Evolutionary conservation across 139 green algal genomes (phyloP), one percentile per base, ranked within the genome.

Genomic region (Chlamydomonas asymmetrica): DNA sequence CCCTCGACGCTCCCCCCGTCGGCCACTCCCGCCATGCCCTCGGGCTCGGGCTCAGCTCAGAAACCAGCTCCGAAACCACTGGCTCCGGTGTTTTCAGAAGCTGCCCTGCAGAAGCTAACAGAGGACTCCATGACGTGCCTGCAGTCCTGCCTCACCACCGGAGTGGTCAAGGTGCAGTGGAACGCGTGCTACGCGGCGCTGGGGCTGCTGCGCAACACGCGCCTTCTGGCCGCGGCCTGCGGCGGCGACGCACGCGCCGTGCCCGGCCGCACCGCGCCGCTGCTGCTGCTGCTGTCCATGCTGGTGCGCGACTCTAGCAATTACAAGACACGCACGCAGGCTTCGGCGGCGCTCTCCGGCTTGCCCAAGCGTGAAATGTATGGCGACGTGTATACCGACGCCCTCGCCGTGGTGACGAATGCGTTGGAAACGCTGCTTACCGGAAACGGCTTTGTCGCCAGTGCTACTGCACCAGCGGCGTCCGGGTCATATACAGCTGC

Each of bases 311-410:
- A 91, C 69, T 85, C 74, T 69, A 63, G 40, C 40, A 94, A 94
- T 66, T 92, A 85, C 74, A 94, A 94, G 75, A 88, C 92, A 45
- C 82, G 86, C 41, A 89, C 79, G 23, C 87, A 91, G 63, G 89
- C 89, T 5, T 83, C 87, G 4, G 78, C 82, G 3, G 85, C 87
- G 3, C 73, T 93, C n/a, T 76, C 57, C n/a, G 80, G 82, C 31
- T 52, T 83, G n/a, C 27, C 23, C 0, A 41, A 25, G 27, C 63
- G 82, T 2, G 29, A 40, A 7, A 27, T 60, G 32, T 91, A 88
- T 63, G 83, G 73, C 4, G 73, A 84, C 52, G 54, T 76, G 2
- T 85, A 80, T 56, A 34, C 66, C 4, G 86, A 89, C 43, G 78
- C 75, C 23, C 43, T 91, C n/a, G 35, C 80, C 5, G 81, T 91